Evolutionary conservation across 2,329 filamentous ascomycete species (phyloP).

Genomic region (Zasmidium angulare): DNA sequence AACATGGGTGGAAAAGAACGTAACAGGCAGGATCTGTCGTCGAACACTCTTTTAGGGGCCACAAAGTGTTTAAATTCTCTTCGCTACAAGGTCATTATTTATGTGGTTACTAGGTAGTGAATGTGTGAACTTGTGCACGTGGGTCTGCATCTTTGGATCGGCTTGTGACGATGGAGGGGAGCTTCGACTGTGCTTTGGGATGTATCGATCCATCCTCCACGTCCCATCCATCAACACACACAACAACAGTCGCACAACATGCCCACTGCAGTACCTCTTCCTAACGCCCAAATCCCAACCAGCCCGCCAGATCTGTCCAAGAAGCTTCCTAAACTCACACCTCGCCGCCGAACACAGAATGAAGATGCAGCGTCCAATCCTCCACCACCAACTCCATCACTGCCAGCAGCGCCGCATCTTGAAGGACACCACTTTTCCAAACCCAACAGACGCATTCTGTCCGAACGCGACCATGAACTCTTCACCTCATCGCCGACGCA

Average conservation of each 20-base stretch:
- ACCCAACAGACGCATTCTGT: slow-evolving; percentile 79
- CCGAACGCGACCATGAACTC: slow-evolving; percentile 72
- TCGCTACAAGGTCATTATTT: too few species aligned
- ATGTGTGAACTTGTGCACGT: too few species aligned
- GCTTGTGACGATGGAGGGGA: not conserved
- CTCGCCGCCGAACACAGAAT: slow-evolving; percentile 57
- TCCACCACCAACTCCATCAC: slow-evolving; percentile 70
- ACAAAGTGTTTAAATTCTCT: too few species aligned
- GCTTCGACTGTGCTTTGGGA: not conserved
- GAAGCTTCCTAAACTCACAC: slow-evolving; percentile 66
- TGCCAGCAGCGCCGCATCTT: slow-evolving; percentile 65
- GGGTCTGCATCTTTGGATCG: too few species aligned
- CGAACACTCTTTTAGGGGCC: too few species aligned
- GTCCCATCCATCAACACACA: not conserved
- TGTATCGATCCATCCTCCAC: not conserved
- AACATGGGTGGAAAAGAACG: too few species aligned
- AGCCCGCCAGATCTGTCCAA: slow-evolving; percentile 52
- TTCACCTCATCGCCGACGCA: slow-evolving; percentile 79
- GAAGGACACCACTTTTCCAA: slow-evolving; percentile 57
- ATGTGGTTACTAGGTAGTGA: too few species aligned
- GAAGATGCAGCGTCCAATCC: slow-evolving; percentile 47
- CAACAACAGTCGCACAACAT: not conserved
- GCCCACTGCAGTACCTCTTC: slow-evolving; percentile 12
- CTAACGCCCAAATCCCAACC: slow-evolving; percentile 15
- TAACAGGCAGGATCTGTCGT: too few species aligned